Base-by-base conservation (phyloP, 331 rosid genomes). In the Arachis monticola region DNA sequence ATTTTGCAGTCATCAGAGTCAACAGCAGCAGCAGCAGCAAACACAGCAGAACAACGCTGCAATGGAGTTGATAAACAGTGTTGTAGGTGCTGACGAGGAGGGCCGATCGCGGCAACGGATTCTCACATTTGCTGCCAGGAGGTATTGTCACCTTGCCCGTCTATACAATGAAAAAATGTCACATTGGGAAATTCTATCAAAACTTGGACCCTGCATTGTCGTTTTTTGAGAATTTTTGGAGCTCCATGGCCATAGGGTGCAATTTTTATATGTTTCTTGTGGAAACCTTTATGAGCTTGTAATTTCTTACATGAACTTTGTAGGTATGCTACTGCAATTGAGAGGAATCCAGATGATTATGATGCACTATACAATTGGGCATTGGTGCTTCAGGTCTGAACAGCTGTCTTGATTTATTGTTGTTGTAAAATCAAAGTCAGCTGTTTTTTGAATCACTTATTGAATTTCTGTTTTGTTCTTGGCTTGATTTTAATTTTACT, bases 361-460 rank as follows among this genome's bases (percentile, higher is more conserved):
- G 99, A 95, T 77, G 97, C 99, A 6, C 88, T 95, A 3, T 95
- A 95, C 88, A 95, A 92, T 68, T 95, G 99, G 97, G 99, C 98
- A 6, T 83, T 95, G 87, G 98, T 95, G 10, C 99, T 92, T 76
- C 99, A 95, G 99, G 97, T 95, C 60, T 64, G 89, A 66, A 63
- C 76, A 67, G 60, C 44, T 75, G 35, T 74, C 81, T 82, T 11
- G 48, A 2, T 11, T 77, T 71, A 63, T 72, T 31, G 38, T 72
- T 61, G 38, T 38, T 59, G n/a, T 41, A 14, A 76, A 46, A 61
- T 17, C 70, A 56, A 66, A 50, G 22, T 73, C 41, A n/a, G 7
- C 14, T 45, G 69, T 27, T 64, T 73, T 69, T 67, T 52, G 22
- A 55, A 4, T 60, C 52, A 57, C 31, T 67, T 45, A 40, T 10